These are phyloP conservation scores for Ophiostoma sp. DNA, from an alignment of 2,329 filamentous ascomycete genomes.

Conservation along the genomic window DNA sequence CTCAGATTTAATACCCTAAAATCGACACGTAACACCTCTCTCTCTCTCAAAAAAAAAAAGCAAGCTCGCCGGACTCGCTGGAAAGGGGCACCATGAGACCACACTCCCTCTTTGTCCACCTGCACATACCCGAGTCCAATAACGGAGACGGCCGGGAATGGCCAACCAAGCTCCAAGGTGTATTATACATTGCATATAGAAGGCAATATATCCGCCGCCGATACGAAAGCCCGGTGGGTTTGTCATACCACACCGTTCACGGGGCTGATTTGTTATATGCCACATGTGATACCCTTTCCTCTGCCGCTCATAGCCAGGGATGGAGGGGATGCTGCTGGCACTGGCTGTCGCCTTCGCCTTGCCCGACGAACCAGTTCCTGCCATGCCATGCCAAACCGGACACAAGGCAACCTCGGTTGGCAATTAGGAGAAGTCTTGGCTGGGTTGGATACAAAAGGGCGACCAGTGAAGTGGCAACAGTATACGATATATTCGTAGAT, in stretches of 20 bases:
- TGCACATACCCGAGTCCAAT: constrained; percentile 18
- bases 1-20: not conserved
- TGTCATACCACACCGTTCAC: constrained; percentile 11
- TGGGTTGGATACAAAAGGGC: not conserved
- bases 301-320: not conserved
- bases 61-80: not conserved
- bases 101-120: not conserved
- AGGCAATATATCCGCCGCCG: not conserved
- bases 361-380: not conserved
- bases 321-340: not conserved
- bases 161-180: not conserved
- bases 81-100: constrained; percentile 4
- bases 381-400: not conserved
- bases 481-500: not conserved
- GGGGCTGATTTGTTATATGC: not conserved
- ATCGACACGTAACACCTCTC: not conserved
- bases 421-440: not conserved
- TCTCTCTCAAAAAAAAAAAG: not conserved
- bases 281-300: not conserved
- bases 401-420: not conserved
- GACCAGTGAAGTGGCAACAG: not conserved
- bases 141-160: not conserved
- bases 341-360: not conserved
- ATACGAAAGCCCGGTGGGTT: constrained; percentile 11
- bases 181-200: not conserved